Evolutionary conservation across 768 basidiomycete species (phyloP).

Genomic region (Pleurotus platypus): DNA sequence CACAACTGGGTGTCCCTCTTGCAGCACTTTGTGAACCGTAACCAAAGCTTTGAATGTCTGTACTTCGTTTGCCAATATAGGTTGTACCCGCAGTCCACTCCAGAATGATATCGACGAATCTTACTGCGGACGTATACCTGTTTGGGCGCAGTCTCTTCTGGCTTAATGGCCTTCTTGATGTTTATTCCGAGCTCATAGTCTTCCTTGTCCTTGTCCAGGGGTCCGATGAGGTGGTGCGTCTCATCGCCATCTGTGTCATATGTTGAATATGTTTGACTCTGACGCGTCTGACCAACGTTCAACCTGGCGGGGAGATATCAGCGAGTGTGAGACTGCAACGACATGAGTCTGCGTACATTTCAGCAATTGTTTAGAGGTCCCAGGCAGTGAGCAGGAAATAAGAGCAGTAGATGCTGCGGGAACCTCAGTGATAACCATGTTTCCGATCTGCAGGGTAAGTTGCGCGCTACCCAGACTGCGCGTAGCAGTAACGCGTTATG

Average conservation of each 20-base stretch:
- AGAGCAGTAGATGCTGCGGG: slow-evolving; percentile 4
- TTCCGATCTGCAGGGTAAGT: background rate
- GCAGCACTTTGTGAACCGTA: slow-evolving; percentile 94
- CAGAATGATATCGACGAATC: slow-evolving; percentile 96
- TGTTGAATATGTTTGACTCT: slow-evolving; percentile 17
- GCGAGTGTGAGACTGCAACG: background rate
- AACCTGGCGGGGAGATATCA: slow-evolving; percentile 26
- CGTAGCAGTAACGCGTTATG: too few relatives aligned
- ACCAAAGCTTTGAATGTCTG: slow-evolving; percentile 99
- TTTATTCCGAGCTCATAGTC: slow-evolving; percentile 91
- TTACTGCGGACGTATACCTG: slow-evolving; percentile 98
- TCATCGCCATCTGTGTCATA: slow-evolving; percentile 74
- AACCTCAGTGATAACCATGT: slow-evolving; percentile 5
- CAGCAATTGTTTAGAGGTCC: background rate
- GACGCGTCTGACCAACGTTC: slow-evolving; percentile 29
- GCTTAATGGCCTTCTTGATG: slow-evolving; percentile 96
- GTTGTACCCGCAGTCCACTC: slow-evolving; percentile 95
- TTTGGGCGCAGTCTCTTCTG: slow-evolving; percentile 95
- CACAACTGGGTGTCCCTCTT: slow-evolving; percentile 95
- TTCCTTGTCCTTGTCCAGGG: slow-evolving; percentile 98
- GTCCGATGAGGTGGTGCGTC: slow-evolving; percentile 91
- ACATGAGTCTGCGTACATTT: slow-evolving; percentile 6
- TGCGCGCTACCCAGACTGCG: too few relatives aligned
- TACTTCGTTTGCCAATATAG: slow-evolving; percentile 94
- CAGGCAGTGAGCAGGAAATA: background rate